These are phyloP conservation scores for Candida taoyuanica DNA, from an alignment of 805 yeast species.

Conservation along the genomic window DNA sequence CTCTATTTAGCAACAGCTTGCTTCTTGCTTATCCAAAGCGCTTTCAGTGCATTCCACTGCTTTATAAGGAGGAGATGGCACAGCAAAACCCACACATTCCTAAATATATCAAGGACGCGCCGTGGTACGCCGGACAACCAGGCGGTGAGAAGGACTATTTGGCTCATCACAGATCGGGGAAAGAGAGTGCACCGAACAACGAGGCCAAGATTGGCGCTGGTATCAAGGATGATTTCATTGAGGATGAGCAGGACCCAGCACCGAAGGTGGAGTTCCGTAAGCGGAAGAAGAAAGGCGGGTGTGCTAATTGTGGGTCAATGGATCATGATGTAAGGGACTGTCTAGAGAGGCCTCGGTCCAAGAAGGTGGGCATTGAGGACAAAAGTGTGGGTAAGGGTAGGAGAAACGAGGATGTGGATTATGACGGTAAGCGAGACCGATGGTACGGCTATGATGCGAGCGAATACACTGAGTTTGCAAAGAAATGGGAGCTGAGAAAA, in stretches of 20 bases:
- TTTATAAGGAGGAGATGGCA: constrained; percentile 7
- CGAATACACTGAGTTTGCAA: constrained; percentile 52
- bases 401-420: constrained; percentile 26
- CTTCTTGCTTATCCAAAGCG: too few relatives aligned
- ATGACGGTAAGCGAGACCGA: constrained; percentile 28
- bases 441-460: constrained; percentile 66
- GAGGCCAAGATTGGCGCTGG: constrained; percentile 55
- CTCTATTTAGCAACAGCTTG: too few relatives aligned
- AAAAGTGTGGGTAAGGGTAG: constrained; percentile 8
- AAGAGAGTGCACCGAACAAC: constrained; percentile 32
- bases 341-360: constrained; percentile 49
- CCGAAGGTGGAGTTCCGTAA: constrained; percentile 1
- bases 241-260: constrained; percentile 1
- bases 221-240: constrained; percentile 42
- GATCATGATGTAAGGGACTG: constrained; percentile 51
- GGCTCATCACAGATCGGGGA: constrained; percentile 48
- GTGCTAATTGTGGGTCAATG: constrained; percentile 53
- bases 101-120: constrained; percentile 34
- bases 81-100: constrained; percentile 36
- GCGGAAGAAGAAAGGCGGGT: constrained; percentile 32
- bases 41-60: too few relatives aligned
- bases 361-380: constrained; percentile 17
- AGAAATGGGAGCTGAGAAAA: constrained; percentile 38
- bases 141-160: constrained; percentile 38
- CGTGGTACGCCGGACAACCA: constrained; percentile 33